Conservation (phyloP, 768 basidiomycete genomes). For the Leccinum ochraceum region DNA sequence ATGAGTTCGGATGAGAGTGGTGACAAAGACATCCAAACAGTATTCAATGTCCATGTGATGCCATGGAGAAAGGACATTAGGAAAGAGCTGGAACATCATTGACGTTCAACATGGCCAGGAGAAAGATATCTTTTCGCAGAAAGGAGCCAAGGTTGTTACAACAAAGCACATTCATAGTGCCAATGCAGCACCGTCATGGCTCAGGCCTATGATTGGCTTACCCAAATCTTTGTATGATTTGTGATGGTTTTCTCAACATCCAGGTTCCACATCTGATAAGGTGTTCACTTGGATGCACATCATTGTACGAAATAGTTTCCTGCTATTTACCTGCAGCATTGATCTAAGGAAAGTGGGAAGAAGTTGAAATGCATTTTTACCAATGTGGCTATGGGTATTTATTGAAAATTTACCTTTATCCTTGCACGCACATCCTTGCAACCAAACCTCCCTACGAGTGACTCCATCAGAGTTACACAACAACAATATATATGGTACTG, state of each 20-base stretch:
- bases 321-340: too few relatives aligned
- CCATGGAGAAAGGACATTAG: conserved; percentile 4
- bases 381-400: too few relatives aligned
- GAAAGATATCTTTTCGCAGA: not conserved
- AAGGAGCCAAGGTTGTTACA: conserved; percentile 6
- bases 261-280: not conserved
- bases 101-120: not conserved
- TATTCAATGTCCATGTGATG: not conserved
- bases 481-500: too few relatives aligned
- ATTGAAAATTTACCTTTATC: too few relatives aligned
- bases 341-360: too few relatives aligned
- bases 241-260: not conserved
- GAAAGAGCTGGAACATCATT: conserved; percentile 9
- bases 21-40: not conserved
- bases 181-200: not conserved
- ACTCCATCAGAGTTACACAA: too few relatives aligned
- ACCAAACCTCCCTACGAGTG: too few relatives aligned
- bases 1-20: conserved; percentile 12
- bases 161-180: not conserved
- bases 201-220: not conserved
- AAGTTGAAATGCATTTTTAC: too few relatives aligned
- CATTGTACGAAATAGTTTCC: too few relatives aligned
- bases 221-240: not conserved
- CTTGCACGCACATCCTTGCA: too few relatives aligned
- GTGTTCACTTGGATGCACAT: not conserved